Base-by-base conservation (phyloP, 768 basidiomycete species). In the Termitomyces sp. region DNA sequence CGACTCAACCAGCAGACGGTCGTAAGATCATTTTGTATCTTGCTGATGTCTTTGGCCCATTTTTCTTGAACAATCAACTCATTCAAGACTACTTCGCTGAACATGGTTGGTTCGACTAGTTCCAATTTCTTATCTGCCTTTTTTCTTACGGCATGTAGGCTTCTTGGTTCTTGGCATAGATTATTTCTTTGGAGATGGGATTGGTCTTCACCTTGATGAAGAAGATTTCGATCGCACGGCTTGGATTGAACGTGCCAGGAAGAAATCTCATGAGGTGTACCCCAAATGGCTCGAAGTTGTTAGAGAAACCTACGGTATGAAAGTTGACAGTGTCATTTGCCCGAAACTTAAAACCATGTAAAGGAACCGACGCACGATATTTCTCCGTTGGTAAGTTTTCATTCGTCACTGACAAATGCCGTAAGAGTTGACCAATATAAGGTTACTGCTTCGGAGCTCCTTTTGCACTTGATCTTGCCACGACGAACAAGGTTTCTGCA, bases 21-120 rank as follows among this genome's bases (percentile, higher is more conserved):
- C 59, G 61, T 6, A 74, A 77, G 51, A 71, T 88, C 54, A 66
- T 87, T 17, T 66, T 88, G 21, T 86, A 74, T 72, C 78, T 82
- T 58, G 60, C 83, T 0, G 86, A 87, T 59, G 75, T 86, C 2
- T 85, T 73, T 61, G 79, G 86, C 1, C 79, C 85, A 2, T 76
- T 84, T 56, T 84, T 73, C 62, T 50, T 79, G 58, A 87, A 86
- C 65, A 78, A 76, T 47, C 72, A 84, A 66, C 71, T 86, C 21
- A 55, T 88, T 5, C 83, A 85, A 63, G 85, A 88, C 64, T 87
- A 79, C 61, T 84, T 80, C 58, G 85, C 86, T 1, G 70, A 78
- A 7, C 72, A 80, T 19, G 85, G 86, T 86, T 54, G 2, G 70
- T 17, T 25, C 12, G 7, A 28, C 34, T 57, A 19, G 7, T 17